Evolutionary conservation across 306 rosid species (phyloP), one percentile per base, ranked within the genome.

Genomic region (Comarum palustre): DNA sequence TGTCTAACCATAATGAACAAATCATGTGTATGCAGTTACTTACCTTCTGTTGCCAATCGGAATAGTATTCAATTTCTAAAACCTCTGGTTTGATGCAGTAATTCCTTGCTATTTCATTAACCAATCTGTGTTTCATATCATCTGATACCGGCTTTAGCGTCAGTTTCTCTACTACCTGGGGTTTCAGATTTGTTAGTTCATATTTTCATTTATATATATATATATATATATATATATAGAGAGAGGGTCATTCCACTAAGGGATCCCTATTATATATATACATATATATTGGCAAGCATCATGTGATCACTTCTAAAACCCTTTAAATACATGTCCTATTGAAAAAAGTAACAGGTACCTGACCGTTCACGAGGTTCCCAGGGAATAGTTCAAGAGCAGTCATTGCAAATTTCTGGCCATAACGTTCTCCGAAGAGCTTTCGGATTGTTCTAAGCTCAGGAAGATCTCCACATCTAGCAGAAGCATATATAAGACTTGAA

Each of bases 401-500:
- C 73, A 65, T 58, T 73, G 79, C 88, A 70, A 86, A 86, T 55
- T 68, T 80, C 55, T 72, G 80, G 10, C 98, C 97, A 46, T 94
- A 88, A 6, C 96, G 92, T 50, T 89, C 72, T 51, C 79, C 82
- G 16, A 94, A 94, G 57, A 94, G 87, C 75, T 88, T 85, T 73
- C 94, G 83, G 45, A 94, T 84, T n/a, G n/a, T 71, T 78, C 50
- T 71, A 16, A 94, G 96, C 82, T 94, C 98, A 24, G 92, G 97
- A 19, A 94, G 81, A 63, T 94, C 90, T 15, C 97, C 98, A 70
- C 88, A 88, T 82, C 98, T 82, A 4, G 97, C 94, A 36, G 98
- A 91, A 29, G 98, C 96, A 85, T 54, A 94, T 73, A 91, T 85
- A 45, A 94, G 91, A 74, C 86, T 91, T 16, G 98, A 91, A 78